Evolutionary conservation across 2,329 filamentous ascomycete genomes (phyloP).

Genomic region (Aplosporella prunicola): DNA sequence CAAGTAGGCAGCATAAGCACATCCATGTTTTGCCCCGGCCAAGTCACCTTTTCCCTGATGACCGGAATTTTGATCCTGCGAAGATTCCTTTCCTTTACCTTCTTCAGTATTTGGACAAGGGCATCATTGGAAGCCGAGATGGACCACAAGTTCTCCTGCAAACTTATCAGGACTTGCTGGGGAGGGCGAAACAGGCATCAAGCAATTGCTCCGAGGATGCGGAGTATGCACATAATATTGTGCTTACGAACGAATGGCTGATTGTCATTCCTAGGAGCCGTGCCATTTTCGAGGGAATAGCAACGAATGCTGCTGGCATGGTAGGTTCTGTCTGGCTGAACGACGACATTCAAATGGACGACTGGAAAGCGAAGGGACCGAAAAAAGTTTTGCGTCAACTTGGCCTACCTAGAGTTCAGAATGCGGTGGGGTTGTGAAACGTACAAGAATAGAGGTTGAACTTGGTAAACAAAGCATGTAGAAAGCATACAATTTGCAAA

Average conservation of each 20-base stretch:
- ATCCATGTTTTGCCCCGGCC: slow-evolving; percentile 35
- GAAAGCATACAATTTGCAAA: too few relatives aligned
- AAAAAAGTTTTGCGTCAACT: slow-evolving; percentile 28
- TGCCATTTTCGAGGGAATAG: slow-evolving; percentile 27
- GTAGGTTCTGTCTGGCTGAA: slow-evolving; percentile 36
- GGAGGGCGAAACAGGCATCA: not conserved
- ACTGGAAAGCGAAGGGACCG: slow-evolving; percentile 31
- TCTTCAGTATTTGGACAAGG: slow-evolving; percentile 12
- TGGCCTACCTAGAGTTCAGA: slow-evolving; percentile 20
- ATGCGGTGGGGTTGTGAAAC: too few relatives aligned
- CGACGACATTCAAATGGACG: slow-evolving; percentile 24
- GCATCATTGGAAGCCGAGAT: not conserved
- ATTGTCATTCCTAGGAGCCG: slow-evolving; percentile 38
- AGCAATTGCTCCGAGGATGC: slow-evolving; percentile 3
- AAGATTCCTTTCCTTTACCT: slow-evolving; percentile 31
- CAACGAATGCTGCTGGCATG: slow-evolving; percentile 41
- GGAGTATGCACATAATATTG: slow-evolving; percentile 38
- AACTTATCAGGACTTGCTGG: not conserved
- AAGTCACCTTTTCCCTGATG: slow-evolving; percentile 20
- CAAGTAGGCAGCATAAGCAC: slow-evolving; percentile 42
- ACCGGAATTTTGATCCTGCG: slow-evolving; percentile 14
- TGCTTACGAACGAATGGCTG: slow-evolving; percentile 36
- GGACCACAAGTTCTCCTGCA: not conserved
- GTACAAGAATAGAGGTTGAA: too few relatives aligned
- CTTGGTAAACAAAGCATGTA: too few relatives aligned